A percentile compares a stretch with the other conserved stretches of the same genome.
Conservation (phyloP, 768 basidiomycete genomes). For the Kwoniella pini region DNA sequence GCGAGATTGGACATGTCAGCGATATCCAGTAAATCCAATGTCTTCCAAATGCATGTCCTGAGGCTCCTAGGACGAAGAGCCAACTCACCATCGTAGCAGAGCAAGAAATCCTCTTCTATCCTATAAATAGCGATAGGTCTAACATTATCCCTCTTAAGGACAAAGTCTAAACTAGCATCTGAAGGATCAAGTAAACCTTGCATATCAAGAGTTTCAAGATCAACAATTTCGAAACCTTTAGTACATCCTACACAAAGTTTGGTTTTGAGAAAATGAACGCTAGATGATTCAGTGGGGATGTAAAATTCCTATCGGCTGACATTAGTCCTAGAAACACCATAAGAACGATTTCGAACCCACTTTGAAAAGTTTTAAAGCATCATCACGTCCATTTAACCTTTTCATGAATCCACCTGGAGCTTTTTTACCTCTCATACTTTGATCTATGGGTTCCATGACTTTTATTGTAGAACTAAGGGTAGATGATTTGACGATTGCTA, state of each 20-base stretch:
- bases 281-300: conserved; percentile 94
- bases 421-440: conserved; percentile 62
- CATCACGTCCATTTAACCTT: conserved; percentile 88
- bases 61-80: no score
- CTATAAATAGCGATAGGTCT: conserved; percentile 95
- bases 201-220: conserved; percentile 93
- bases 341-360: conserved; percentile 55
- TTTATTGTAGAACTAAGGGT: conserved; percentile 97
- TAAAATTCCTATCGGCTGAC: conserved; percentile 78
- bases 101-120: conserved; percentile 90
- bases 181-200: conserved; percentile 92
- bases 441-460: conserved; percentile 92
- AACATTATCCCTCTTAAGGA: conserved; percentile 81
- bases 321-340: no score
- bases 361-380: conserved; percentile 87
- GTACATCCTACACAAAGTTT: conserved; percentile 96
- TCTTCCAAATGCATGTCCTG: no score
- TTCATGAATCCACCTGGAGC: conserved; percentile 73
- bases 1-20: no score
- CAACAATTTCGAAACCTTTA: conserved; percentile 97
- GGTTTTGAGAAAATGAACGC: conserved; percentile 95
- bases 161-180: conserved; percentile 89
- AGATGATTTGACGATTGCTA: conserved; percentile 95
- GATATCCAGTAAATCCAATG: no score
- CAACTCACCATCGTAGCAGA: conserved; percentile 95